Evolutionary conservation across 192 early-diverging fungal species (phyloP).

Genomic region (Umbelopsis sp.): DNA sequence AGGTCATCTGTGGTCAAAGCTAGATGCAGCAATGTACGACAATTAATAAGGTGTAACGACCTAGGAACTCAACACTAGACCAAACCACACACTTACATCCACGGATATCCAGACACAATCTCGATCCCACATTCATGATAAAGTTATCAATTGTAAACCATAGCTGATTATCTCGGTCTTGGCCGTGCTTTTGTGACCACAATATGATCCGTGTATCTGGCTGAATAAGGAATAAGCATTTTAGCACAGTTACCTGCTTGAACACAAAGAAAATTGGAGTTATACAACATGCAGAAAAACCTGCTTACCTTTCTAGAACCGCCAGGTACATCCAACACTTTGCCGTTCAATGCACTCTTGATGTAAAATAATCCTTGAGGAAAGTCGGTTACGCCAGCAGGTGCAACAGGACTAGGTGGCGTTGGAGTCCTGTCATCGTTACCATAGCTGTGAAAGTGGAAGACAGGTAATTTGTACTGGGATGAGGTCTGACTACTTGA

Average conservation of each 20-base stretch:
- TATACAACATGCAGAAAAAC: background rate
- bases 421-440: background rate
- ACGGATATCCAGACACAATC: slow-evolving; percentile 20
- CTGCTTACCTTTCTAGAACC: slow-evolving; percentile 27
- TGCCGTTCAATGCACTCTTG: slow-evolving; percentile 18
- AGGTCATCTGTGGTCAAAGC: slow-evolving; percentile 5
- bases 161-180: slow-evolving; percentile 13
- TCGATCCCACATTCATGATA: slow-evolving; percentile 16
- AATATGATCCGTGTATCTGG: background rate
- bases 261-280: no score
- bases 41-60: background rate
- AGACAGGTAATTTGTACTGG: background rate
- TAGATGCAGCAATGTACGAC: background rate
- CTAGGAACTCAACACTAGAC: background rate
- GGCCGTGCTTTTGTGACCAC: slow-evolving; percentile 9
- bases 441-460: slow-evolving; percentile 10
- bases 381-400: background rate
- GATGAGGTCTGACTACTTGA: background rate
- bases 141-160: slow-evolving; percentile 23
- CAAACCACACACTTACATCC: background rate
- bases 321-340: slow-evolving; percentile 27
- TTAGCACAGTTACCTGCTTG: no score
- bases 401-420: background rate
- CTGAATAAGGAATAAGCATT: background rate
- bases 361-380: slow-evolving; percentile 32